phyloP scores from a whole-genome alignment of 2,329 filamentous ascomycete genomes.

The Pseudogymnoascus sp. region DNA sequence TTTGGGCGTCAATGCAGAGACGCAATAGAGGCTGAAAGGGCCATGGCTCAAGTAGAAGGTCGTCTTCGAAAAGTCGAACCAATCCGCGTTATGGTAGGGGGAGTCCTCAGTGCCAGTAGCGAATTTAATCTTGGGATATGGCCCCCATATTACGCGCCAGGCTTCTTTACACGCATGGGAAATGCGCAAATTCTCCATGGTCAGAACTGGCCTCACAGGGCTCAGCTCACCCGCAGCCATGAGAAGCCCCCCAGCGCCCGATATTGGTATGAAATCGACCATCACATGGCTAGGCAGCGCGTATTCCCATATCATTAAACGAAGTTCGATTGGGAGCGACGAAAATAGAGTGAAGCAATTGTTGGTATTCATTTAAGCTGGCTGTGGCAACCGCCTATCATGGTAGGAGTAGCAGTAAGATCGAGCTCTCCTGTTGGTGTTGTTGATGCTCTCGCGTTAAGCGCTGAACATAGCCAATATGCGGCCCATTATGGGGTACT shows the following conservation, averaged over 20 bases:
- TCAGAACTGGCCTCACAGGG: not conserved
- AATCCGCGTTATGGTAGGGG: not conserved
- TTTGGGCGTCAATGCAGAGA: not conserved
- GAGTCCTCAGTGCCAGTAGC: no score
- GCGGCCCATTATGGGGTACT: no score
- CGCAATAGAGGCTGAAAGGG: not conserved
- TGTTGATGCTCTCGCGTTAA: no score
- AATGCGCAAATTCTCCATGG: not conserved
- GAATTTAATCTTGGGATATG: not conserved
- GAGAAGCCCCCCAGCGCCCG: no score
- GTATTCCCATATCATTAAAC: constrained; percentile 21
- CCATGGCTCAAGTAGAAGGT: not conserved
- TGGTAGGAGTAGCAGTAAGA: no score
- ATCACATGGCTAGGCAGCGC: constrained; percentile 17
- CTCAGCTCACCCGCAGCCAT: not conserved
- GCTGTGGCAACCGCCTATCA: no score
- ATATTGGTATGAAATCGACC: constrained; percentile 8
- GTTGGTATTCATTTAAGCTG: not conserved
- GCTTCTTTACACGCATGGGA: not conserved
- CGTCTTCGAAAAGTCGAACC: not conserved
- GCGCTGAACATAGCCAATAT: no score
- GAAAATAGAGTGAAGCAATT: constrained; percentile 16
- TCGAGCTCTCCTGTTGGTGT: no score
- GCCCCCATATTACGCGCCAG: not conserved
- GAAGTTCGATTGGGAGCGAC: constrained; percentile 20